Evolutionary conservation across 2,329 filamentous ascomycete species (phyloP).

Genomic region (Orbilia ellipsospora): DNA sequence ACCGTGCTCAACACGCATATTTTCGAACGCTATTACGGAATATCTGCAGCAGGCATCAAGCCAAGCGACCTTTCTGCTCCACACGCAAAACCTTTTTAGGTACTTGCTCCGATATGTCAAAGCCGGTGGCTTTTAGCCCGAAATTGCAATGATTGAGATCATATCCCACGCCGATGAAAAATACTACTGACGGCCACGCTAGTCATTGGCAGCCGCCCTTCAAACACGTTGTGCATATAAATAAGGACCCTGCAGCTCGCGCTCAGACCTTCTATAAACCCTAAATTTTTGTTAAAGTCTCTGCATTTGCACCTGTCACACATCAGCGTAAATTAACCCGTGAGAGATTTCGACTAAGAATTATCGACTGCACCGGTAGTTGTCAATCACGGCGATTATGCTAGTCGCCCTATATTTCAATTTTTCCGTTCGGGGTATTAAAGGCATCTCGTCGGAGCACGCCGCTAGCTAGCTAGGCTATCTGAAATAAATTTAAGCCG

Average conservation of each 20-base stretch:
- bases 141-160: conserved; percentile 31
- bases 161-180: conserved; percentile 10
- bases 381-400: no score
- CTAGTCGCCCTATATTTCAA: no score
- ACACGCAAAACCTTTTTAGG: conserved; percentile 14
- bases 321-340: conserved; percentile 33
- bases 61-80: conserved; percentile 9
- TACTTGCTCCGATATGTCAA: conserved; percentile 28
- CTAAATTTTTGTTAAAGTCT: conserved; percentile 17
- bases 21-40: conserved; percentile 8
- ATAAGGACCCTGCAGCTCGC: conserved; percentile 30
- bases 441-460: no score
- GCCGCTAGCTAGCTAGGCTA: no score
- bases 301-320: not conserved
- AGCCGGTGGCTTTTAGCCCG: conserved; percentile 42
- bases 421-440: no score
- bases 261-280: conserved; percentile 44
- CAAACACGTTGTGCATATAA: conserved; percentile 51
- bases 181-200: not conserved
- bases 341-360: no score
- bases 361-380: no score
- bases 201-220: conserved; percentile 15
- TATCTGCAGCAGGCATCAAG: conserved; percentile 1
- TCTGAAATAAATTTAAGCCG: no score
- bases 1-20: conserved; percentile 37